Evolutionary conservation across 2,329 filamentous ascomycete species (phyloP), one percentile per base, ranked within the genome.

Genomic region (Xylariales sp.): DNA sequence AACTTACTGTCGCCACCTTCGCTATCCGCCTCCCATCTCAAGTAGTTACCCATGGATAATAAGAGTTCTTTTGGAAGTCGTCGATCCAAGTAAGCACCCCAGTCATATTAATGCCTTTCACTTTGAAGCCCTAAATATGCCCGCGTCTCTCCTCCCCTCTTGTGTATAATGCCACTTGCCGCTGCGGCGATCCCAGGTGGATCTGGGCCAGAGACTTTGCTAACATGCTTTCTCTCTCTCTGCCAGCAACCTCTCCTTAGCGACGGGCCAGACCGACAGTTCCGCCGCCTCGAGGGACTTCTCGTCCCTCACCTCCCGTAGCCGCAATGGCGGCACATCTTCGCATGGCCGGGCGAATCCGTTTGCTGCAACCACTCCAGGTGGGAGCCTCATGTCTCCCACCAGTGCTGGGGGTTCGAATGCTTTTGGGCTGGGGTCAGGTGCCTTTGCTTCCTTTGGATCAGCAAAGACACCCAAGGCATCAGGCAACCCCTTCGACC

Each of bases 361-460:
- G 17, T 91, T 95, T 70, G 72, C 80, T 51, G 78, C 86, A 50
- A 81, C 86, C 33, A 83, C 84, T 43, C 78, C 85, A 53, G 81
- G 78, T 44, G 77, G 74, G 35, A 78, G 76, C 40, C 69, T 89
- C 39, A 75, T 83, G 24, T 91, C 88, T 8, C 88, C 89, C 12
- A 88, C 85, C 11, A 75, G 78, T 38, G 77, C 77, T 51, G 56
- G 53, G 21, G 47, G 39, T 89, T 88, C 56, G 14, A 90, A 85
- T 54, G 90, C 91, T 41, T 98, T 98, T 65, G 90, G 89, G 35
- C 72, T 98, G 43, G 93, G 93, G 28, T 94, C 88, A 14, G 93
- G 93, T 51, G 93, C 93, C 39, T 98, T 98, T 61, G 91, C 91
- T 27, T 94, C 90, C n/a, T 94, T 94, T 62, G 90, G 91, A 17